Evolutionary conservation across 257 asterid species (phyloP).

Genomic region (Leonotis leonurus): DNA sequence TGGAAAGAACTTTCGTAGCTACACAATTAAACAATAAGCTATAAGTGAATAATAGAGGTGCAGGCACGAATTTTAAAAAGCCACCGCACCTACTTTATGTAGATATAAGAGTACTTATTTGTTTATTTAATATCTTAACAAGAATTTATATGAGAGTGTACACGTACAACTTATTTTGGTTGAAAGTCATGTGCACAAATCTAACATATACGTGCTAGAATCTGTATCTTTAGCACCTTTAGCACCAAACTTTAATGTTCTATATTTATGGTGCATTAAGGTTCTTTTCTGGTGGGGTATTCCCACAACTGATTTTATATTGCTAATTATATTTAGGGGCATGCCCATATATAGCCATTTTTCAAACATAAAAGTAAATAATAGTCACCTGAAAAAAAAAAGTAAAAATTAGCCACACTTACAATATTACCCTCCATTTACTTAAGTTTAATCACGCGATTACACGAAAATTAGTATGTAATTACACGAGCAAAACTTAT

Average conservation of each 20-base stretch:
- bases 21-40: not conserved
- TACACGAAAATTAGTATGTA: too few relatives aligned
- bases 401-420: too few relatives aligned
- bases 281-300: not conserved
- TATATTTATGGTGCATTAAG: not conserved
- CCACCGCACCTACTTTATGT: not conserved
- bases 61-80: not conserved
- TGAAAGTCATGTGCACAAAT: conserved; percentile 24
- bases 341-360: too few relatives aligned
- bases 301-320: too few relatives aligned
- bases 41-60: conserved; percentile 23
- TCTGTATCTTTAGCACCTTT: conserved; percentile 10
- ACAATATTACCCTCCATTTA: too few relatives aligned
- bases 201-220: conserved; percentile 1
- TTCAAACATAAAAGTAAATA: too few relatives aligned
- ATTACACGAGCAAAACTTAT: too few relatives aligned
- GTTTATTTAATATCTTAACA: not conserved
- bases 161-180: conserved; percentile 19
- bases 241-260: not conserved
- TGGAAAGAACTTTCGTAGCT: not conserved
- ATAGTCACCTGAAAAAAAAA: too few relatives aligned
- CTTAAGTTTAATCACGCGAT: too few relatives aligned
- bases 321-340: too few relatives aligned
- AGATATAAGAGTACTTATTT: not conserved
- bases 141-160: conserved; percentile 5